phyloP scores from a whole-genome alignment of 495 filamentous ascomycete species.

The Podospora bellae-mahoneyi region DNA sequence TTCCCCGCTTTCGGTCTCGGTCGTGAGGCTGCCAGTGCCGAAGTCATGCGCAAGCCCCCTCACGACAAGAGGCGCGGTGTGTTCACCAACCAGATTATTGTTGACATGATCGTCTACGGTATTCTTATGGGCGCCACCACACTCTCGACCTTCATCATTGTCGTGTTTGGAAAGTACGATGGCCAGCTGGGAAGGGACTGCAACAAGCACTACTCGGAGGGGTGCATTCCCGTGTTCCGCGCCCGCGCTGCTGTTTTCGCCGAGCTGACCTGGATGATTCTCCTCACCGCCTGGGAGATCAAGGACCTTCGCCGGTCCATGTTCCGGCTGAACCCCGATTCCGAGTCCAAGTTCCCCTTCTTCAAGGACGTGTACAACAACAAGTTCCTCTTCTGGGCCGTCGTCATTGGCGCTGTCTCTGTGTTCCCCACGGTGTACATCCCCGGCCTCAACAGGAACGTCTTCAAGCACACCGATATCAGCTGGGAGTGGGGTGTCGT shows the following conservation, averaged over 20 bases:
- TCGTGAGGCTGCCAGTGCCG: slow-evolving; percentile 61
- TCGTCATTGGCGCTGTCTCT: slow-evolving; percentile 61
- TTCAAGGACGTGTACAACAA: slow-evolving; percentile 67
- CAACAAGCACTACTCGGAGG: slow-evolving; percentile 55
- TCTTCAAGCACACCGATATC: slow-evolving; percentile 74
- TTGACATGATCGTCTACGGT: slow-evolving; percentile 73
- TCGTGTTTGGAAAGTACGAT: slow-evolving; percentile 60
- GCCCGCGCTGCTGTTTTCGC: slow-evolving; percentile 75
- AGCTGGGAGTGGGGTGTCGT: slow-evolving; percentile 70
- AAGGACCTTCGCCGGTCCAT: slow-evolving; percentile 66
- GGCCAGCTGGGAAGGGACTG: slow-evolving; percentile 61
- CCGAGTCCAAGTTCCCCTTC: slow-evolving; percentile 47
- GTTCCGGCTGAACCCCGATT: slow-evolving; percentile 63
- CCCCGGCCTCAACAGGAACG: slow-evolving; percentile 60
- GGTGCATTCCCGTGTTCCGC: slow-evolving; percentile 64
- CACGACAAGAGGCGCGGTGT: slow-evolving; percentile 64
- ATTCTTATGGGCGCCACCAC: slow-evolving; percentile 64
- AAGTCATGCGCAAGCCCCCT: slow-evolving; percentile 69
- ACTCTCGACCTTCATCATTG: slow-evolving; percentile 63
- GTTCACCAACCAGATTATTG: slow-evolving; percentile 65
- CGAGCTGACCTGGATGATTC: slow-evolving; percentile 68
- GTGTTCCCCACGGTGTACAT: slow-evolving; percentile 75
- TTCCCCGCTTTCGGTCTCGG: slow-evolving; percentile 74
- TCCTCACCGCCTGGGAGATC: slow-evolving; percentile 73
- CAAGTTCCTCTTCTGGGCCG: slow-evolving; percentile 70